Conservation (phyloP, 2,329 filamentous ascomycete genomes). For the Chaetomiaceae sp. region DNA sequence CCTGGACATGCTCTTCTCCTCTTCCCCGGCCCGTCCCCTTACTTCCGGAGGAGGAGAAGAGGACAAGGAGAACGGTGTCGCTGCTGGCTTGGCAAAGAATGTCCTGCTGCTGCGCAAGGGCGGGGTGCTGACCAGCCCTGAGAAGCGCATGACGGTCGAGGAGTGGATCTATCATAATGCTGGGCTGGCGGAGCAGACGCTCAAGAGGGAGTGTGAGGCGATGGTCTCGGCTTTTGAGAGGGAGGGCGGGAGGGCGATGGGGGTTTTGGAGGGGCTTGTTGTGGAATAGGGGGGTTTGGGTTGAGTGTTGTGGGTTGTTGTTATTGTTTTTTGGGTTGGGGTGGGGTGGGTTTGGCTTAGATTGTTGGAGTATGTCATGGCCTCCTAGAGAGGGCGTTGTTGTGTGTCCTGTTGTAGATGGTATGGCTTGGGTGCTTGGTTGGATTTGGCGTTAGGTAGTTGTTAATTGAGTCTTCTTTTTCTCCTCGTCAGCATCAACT, state of each 20-base stretch:
- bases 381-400: no score
- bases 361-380: neutral
- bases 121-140: conserved; percentile 62
- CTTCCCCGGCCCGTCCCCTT: conserved; percentile 20
- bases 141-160: conserved; percentile 88
- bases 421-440: neutral
- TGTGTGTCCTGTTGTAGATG: no score
- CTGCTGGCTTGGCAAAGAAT: neutral
- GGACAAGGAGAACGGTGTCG: conserved; percentile 45
- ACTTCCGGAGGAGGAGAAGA: conserved; percentile 29
- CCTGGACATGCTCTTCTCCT: conserved; percentile 64
- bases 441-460: conserved; percentile 1
- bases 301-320: neutral
- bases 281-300: conserved; percentile 34
- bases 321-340: neutral
- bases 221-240: conserved; percentile 79
- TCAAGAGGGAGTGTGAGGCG: conserved; percentile 76
- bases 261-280: conserved; percentile 67
- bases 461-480: neutral
- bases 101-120: conserved; percentile 49
- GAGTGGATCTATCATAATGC: conserved; percentile 88
- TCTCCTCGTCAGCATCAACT: neutral
- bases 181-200: conserved; percentile 68
- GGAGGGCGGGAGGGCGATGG: conserved; percentile 75
- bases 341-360: neutral